phyloP scores from a whole-genome alignment of 2,329 filamentous ascomycete species.

The Cercospora sp. region DNA sequence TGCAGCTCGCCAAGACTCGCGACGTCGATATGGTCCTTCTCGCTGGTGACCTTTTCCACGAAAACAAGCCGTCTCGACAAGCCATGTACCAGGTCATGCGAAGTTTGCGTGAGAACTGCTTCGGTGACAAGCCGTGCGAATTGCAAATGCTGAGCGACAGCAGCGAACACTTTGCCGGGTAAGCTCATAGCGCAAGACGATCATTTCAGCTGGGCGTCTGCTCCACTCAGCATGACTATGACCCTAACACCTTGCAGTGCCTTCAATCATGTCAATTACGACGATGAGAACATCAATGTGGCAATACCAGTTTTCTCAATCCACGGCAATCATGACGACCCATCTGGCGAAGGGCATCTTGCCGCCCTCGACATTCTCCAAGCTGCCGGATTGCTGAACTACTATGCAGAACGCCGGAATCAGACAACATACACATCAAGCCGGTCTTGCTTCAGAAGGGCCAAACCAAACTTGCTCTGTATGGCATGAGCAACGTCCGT shows the following conservation, averaged over 20 bases:
- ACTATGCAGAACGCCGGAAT: conserved; percentile 87
- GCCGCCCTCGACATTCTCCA: conserved; percentile 90
- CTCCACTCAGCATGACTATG: not conserved
- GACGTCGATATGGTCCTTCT: conserved; percentile 98
- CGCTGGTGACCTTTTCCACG: conserved; percentile 93
- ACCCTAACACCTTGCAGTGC: conserved; percentile 48
- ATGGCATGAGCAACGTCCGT: conserved; percentile 91
- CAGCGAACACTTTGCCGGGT: conserved; percentile 73
- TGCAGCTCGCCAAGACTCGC: conserved; percentile 79
- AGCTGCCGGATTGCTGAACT: conserved; percentile 88
- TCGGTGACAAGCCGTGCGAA: conserved; percentile 93
- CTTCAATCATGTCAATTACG: conserved; percentile 95
- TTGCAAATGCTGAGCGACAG: conserved; percentile 93
- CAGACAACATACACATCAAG: conserved; percentile 90
- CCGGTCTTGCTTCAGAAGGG: conserved; percentile 93
- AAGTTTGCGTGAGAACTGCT: conserved; percentile 86
- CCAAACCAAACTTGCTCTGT: conserved; percentile 85
- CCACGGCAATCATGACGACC: conserved; percentile 97
- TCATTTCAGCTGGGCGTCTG: not conserved
- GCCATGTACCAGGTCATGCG: conserved; percentile 98
- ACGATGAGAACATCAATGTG: conserved; percentile 95
- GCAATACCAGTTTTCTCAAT: conserved; percentile 98
- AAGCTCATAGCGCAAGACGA: not conserved
- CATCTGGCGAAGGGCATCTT: conserved; percentile 90
- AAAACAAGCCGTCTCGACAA: conserved; percentile 95